Evolutionary conservation across 768 basidiomycete genomes (phyloP).

Genomic region (Leccinum incarnatum): DNA sequence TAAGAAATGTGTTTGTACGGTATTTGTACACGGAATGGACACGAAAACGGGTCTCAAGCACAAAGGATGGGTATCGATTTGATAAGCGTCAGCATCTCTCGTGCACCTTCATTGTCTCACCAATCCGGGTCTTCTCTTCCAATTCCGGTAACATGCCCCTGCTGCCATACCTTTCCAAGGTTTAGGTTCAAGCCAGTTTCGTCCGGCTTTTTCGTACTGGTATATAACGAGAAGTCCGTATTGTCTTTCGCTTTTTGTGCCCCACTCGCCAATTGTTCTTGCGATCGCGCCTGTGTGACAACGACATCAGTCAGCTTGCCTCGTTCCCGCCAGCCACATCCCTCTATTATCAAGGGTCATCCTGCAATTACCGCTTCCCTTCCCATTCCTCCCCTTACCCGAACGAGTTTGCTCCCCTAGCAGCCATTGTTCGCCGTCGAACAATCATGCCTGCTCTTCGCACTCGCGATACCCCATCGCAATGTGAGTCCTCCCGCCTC

Average conservation of each 20-base stretch:
- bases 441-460: constrained; percentile 76
- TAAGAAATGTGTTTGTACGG: constrained; percentile 42
- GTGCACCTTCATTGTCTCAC: constrained; percentile 35
- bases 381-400: constrained; percentile 34
- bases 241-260: constrained; percentile 57
- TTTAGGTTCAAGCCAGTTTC: constrained; percentile 39
- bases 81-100: constrained; percentile 29
- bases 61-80: constrained; percentile 29
- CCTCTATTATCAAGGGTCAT: constrained; percentile 39
- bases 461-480: constrained; percentile 69
- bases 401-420: constrained; percentile 35
- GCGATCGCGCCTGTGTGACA: constrained; percentile 45
- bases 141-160: constrained; percentile 21
- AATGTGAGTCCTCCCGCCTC: constrained; percentile 34
- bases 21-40: constrained; percentile 42
- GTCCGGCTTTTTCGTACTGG: constrained; percentile 27
- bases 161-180: constrained; percentile 18
- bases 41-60: constrained; percentile 32
- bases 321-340: constrained; percentile 41
- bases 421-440: constrained; percentile 34
- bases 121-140: constrained; percentile 23
- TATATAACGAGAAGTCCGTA: constrained; percentile 56
- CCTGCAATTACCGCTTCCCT: constrained; percentile 15
- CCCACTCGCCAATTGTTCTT: constrained; percentile 66
- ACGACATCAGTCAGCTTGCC: constrained; percentile 45